Evolutionary conservation across 805 yeast species (phyloP).

Genomic region (Candida ficus): DNA sequence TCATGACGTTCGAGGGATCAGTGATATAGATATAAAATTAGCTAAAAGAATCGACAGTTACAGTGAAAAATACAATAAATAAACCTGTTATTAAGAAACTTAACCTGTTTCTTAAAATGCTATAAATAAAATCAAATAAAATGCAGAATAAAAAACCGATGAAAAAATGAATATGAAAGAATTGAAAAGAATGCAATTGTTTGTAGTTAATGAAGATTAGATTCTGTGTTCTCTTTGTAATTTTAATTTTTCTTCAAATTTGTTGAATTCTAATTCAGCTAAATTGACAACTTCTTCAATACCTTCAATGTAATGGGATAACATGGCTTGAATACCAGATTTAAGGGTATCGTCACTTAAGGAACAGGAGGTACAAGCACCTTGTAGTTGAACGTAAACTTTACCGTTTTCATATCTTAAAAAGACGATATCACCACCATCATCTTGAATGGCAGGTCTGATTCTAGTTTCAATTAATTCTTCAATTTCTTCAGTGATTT

Average conservation of each 20-base stretch:
- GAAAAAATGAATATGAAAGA: background rate
- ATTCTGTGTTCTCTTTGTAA: conserved; percentile 16
- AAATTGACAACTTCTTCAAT: conserved; percentile 64
- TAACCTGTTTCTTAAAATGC: background rate
- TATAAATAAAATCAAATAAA: background rate
- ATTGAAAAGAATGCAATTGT: background rate
- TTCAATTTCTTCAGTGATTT: conserved; percentile 82
- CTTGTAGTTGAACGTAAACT: conserved; percentile 83
- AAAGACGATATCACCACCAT: conserved; percentile 95
- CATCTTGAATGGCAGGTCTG: conserved; percentile 97
- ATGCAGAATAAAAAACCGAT: no score
- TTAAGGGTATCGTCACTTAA: conserved; percentile 87
- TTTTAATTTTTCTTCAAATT: conserved; percentile 24
- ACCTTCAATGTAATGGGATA: conserved; percentile 94
- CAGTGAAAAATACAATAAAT: conserved; percentile 8
- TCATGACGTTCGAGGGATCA: conserved; percentile 53
- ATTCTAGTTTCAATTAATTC: conserved; percentile 92
- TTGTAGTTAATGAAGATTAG: background rate
- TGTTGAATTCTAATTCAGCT: conserved; percentile 26
- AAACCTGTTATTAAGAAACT: background rate
- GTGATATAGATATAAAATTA: conserved; percentile 53
- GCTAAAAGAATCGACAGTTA: conserved; percentile 45
- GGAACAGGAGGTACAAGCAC: conserved; percentile 95
- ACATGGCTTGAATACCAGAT: conserved; percentile 96
- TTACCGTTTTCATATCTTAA: conserved; percentile 82